Base-by-base conservation (phyloP, 129 eudicot genomes). In the Artemisia tridentata region DNA sequence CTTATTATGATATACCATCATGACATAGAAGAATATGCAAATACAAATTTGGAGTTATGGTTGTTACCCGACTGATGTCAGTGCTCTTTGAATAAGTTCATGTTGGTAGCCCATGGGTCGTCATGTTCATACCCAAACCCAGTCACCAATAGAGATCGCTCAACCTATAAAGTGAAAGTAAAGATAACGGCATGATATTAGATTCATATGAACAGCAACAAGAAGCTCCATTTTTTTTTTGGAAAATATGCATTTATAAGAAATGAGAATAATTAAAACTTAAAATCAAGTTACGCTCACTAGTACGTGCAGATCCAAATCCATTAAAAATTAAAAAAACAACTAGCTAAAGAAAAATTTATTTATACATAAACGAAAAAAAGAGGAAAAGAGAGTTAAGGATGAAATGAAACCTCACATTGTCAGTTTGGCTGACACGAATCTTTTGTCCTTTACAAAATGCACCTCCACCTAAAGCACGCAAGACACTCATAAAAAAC, bases 101-200 rank as follows among this genome's bases (percentile, higher is more conserved):
- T 84, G 81, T 95, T 95, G 71, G 99, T 82, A 66, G 90, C 83
- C 99, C 99, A 95, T 77, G 99, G 87, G 82, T 90, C 97, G 67
- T 95, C 97, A 75, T 95, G 99, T 63, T 95, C 97, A 80, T 95
- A 95, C 11, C 99, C 99, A 81, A 95, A 95, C 31, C 99, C 99
- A 70, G 99, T 95, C 82, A 95, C 99, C 31, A 95, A 78, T 63
- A 95, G 89, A 41, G 99, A 84, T 81, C 70, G 84, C 74, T 90
- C 97, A 52, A 95, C 93, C 99, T 93, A 68, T 45, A 60, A 81
- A 63, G 65, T 27, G 15, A 4, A 1, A 38, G 5, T 46, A 2
- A 38, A 7, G 10, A 38, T 38, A 38, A 38, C 45, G 1, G 10
- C 10, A 38, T 38, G 2, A 38, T 38, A 38, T 38, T 38, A 7